Evolutionary conservation across 306 rosid genomes (phyloP).

Genomic region (Heteromeles arbutifolia): DNA sequence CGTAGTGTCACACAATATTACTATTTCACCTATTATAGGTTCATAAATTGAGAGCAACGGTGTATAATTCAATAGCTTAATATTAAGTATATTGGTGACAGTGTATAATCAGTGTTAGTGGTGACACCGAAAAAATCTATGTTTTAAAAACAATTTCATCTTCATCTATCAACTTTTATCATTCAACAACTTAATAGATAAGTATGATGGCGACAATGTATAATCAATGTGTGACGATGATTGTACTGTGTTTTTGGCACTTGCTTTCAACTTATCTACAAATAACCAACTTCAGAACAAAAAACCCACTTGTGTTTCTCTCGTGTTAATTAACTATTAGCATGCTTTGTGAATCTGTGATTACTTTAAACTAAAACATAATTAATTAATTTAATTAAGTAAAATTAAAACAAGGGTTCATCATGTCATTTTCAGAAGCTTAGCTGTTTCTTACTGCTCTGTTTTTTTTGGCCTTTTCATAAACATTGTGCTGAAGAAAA

Average conservation of each 20-base stretch:
- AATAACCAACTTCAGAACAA: background rate
- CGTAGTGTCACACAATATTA: too few species aligned
- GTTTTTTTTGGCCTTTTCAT: background rate
- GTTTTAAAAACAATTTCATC: background rate
- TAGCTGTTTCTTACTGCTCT: conserved; percentile 25
- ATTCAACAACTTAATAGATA: background rate
- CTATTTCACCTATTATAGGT: too few species aligned
- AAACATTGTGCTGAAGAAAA: conserved; percentile 28
- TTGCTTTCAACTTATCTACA: background rate
- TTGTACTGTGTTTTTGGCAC: background rate
- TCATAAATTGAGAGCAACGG: too few species aligned
- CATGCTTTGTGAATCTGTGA: background rate
- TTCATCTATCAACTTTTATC: background rate
- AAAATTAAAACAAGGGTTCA: background rate
- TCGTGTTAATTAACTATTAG: background rate
- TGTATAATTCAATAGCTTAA: too few species aligned
- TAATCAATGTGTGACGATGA: background rate
- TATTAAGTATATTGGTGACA: too few species aligned
- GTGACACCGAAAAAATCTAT: background rate
- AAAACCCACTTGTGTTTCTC: background rate
- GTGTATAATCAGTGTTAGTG: too few species aligned
- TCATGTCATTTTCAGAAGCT: conserved; percentile 26
- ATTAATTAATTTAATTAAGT: background rate
- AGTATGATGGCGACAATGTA: too few species aligned
- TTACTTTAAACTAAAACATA: background rate